Conservation (phyloP, 257 asterid genomes). For the Solanum pinnatisectum region DNA sequence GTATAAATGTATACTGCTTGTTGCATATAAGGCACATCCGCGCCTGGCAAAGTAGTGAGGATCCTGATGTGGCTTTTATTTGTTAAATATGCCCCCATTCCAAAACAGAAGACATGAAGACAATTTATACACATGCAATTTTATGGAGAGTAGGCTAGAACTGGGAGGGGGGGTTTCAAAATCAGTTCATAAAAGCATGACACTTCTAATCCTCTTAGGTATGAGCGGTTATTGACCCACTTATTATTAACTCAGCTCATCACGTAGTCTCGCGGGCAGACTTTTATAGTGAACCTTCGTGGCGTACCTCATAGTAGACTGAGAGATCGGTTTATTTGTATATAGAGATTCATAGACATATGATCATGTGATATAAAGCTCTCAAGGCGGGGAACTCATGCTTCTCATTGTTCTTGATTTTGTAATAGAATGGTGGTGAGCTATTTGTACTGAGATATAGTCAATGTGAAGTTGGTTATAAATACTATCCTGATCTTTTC, state of each 20-base stretch:
- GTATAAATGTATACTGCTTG: not conserved
- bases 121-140: not conserved
- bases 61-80: not conserved
- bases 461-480: not conserved
- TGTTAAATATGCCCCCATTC: not conserved
- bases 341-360: not conserved
- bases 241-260: not conserved
- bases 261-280: not conserved
- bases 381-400: not conserved
- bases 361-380: not conserved
- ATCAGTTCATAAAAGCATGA: not conserved
- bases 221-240: not conserved
- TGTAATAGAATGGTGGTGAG: not conserved
- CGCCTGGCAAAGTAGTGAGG: not conserved
- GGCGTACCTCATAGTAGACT: not conserved
- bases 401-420: not conserved
- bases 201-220: not conserved
- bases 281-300: not conserved
- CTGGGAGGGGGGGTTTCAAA: not conserved
- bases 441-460: not conserved
- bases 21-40: not conserved
- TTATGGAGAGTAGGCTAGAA: not conserved
- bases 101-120: not conserved
- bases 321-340: not conserved
- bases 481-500: not conserved